A percentile compares a stretch with the other conserved stretches of the same genome.
phyloP scores from a whole-genome alignment of 352 stramenopile species.

The Phytophthora vignae region DNA sequence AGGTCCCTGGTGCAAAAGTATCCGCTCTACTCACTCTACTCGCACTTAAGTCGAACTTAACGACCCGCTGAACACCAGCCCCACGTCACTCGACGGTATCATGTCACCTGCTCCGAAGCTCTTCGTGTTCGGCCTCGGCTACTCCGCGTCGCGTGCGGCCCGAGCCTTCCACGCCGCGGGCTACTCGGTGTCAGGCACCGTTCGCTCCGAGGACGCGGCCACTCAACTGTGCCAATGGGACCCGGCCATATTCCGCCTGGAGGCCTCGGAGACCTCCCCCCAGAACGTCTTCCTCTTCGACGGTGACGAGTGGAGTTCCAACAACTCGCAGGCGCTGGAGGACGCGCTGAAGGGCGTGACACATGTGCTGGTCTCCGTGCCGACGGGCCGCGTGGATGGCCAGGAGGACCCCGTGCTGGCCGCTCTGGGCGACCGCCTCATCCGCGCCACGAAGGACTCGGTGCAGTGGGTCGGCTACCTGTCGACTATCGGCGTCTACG shows the following conservation, averaged over 20 bases:
- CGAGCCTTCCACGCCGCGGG: constrained; percentile 67
- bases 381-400: constrained; percentile 51
- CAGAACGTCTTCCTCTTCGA: constrained; percentile 89
- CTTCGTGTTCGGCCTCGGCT: constrained; percentile 93
- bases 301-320: constrained; percentile 55
- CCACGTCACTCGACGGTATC: constrained; percentile 4
- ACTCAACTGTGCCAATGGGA: constrained; percentile 47
- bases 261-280: constrained; percentile 7
- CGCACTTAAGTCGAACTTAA: background rate
- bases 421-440: constrained; percentile 48
- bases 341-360: constrained; percentile 66
- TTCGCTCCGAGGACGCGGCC: constrained; percentile 63
- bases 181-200: constrained; percentile 78
- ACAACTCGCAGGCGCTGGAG: constrained; percentile 44
- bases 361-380: constrained; percentile 84
- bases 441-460: constrained; percentile 48
- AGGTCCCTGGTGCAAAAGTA: background rate
- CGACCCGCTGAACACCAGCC: background rate
- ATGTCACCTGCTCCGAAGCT: constrained; percentile 47
- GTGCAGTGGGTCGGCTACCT: constrained; percentile 92
- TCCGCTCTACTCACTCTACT: background rate
- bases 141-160: constrained; percentile 79
- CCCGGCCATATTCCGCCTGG: constrained; percentile 49
- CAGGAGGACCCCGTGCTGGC: constrained; percentile 80
- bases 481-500: constrained; percentile 95